A percentile compares a stretch with the other conserved stretches of the same genome.
Evolutionary conservation across 2,329 filamentous ascomycete genomes (phyloP).

Genomic region (Apiospora marii): DNA sequence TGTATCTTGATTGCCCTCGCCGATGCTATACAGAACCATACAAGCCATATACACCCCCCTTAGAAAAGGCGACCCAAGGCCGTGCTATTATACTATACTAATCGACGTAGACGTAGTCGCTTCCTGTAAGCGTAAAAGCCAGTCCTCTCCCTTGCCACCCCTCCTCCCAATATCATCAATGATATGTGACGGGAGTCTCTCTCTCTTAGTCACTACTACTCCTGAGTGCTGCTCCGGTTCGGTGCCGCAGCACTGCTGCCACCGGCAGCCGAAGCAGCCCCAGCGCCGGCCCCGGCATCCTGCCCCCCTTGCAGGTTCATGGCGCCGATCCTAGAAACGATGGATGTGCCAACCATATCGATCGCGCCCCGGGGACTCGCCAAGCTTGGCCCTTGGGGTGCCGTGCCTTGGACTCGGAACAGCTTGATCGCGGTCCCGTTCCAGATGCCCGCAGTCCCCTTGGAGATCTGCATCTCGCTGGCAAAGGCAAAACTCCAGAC

Average conservation of each 20-base stretch:
- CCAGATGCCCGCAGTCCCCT: constrained; percentile 91
- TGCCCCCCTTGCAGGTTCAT: constrained; percentile 70
- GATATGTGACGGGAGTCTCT: background rate
- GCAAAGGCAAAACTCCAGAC: constrained; percentile 94
- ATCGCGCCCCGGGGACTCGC: constrained; percentile 89
- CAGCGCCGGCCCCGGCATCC: background rate
- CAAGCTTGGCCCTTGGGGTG: constrained; percentile 79
- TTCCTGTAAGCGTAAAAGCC: background rate
- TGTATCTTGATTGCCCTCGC: background rate
- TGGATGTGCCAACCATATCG: constrained; percentile 89
- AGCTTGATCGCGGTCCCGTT: constrained; percentile 88
- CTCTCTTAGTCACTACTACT: background rate
- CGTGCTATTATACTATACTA: background rate
- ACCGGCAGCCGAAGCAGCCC: background rate
- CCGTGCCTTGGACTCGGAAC: constrained; percentile 88
- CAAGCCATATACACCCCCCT: background rate
- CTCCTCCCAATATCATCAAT: background rate
- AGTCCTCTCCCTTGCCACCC: background rate
- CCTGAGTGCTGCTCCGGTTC: background rate
- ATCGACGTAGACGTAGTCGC: background rate
- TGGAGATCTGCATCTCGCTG: constrained; percentile 85
- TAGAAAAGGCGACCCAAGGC: background rate
- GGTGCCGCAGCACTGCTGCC: background rate
- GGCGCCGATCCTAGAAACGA: constrained; percentile 85
- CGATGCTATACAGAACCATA: constrained; percentile 16